Percentiles rank a stretch among this genome's conserved stretches.
Evolutionary conservation across 2,329 filamentous ascomycete genomes (phyloP).

Genomic region (Curvularia sp.): DNA sequence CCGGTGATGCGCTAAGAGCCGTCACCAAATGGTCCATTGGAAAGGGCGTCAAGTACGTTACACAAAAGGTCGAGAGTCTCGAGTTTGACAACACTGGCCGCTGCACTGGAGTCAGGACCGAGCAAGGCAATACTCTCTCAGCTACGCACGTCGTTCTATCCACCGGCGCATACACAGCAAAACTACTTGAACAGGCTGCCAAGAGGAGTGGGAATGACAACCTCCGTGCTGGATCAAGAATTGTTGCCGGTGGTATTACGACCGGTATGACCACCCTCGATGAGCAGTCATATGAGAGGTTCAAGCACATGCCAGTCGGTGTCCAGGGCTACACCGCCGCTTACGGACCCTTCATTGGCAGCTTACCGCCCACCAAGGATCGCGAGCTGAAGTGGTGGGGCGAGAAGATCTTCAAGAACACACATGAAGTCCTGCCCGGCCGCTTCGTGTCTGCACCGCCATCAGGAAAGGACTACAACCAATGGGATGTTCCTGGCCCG

Average conservation of each 20-base stretch:
- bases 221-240: slow-evolving; percentile 61
- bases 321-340: slow-evolving; percentile 43
- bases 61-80: slow-evolving; percentile 60
- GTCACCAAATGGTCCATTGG: slow-evolving; percentile 62
- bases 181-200: slow-evolving; percentile 58
- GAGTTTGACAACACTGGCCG: slow-evolving; percentile 58
- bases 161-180: slow-evolving; percentile 55
- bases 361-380: slow-evolving; percentile 44
- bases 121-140: slow-evolving; percentile 40
- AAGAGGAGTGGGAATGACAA: slow-evolving; percentile 55
- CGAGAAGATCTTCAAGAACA: slow-evolving; percentile 48
- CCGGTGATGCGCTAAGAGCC: slow-evolving; percentile 63
- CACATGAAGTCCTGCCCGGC: slow-evolving; percentile 54
- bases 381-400: slow-evolving; percentile 48
- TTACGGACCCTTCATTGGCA: slow-evolving; percentile 44
- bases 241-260: slow-evolving; percentile 64
- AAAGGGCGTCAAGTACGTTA: slow-evolving; percentile 66
- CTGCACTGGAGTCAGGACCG: slow-evolving; percentile 48
- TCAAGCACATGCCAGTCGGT: slow-evolving; percentile 47
- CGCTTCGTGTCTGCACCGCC: slow-evolving; percentile 66
- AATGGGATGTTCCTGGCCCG: slow-evolving; percentile 66
- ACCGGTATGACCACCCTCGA: slow-evolving; percentile 58
- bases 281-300: slow-evolving; percentile 37
- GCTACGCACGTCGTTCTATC: slow-evolving; percentile 47
- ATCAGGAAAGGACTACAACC: slow-evolving; percentile 63